These are phyloP conservation scores for Talaromyces sp. DNA, from an alignment of 2,329 filamentous ascomycete genomes.

Conservation along the genomic window DNA sequence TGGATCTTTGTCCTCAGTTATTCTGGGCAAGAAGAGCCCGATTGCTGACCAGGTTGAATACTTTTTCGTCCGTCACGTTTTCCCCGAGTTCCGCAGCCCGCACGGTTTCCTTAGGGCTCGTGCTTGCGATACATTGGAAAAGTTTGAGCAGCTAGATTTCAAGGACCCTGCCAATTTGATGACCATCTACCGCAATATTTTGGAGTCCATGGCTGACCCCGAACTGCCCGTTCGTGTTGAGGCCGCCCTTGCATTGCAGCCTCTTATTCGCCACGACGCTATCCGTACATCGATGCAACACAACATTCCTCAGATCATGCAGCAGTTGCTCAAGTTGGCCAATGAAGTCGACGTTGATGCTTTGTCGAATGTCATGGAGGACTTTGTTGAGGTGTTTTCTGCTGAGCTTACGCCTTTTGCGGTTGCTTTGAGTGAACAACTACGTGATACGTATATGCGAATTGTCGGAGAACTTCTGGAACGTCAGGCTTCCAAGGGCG, in stretches of 20 bases:
- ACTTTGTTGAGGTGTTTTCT: conserved; percentile 99
- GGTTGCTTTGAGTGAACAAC: conserved; percentile 90
- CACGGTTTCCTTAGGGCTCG: conserved; percentile 91
- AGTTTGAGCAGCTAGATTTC: conserved; percentile 96
- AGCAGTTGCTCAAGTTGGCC: conserved; percentile 91
- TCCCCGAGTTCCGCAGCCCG: conserved; percentile 91
- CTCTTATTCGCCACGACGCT: conserved; percentile 90
- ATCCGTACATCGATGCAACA: conserved; percentile 95
- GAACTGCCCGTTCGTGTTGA: conserved; percentile 92
- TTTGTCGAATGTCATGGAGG: conserved; percentile 97
- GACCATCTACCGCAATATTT: conserved; percentile 92
- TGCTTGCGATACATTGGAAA: conserved; percentile 95
- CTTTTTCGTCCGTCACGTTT: conserved; percentile 96
- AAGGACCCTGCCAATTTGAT: conserved; percentile 94
- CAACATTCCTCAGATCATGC: conserved; percentile 99
- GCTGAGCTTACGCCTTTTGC: conserved; percentile 94
- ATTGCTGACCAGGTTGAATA: conserved; percentile 98
- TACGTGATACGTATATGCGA: conserved; percentile 91
- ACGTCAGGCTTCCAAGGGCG: conserved; percentile 71
- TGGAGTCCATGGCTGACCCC: conserved; percentile 95
- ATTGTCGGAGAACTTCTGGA: conserved; percentile 91
- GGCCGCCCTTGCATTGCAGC: conserved; percentile 88
- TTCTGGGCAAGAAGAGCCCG: conserved; percentile 95
- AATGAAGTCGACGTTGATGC: conserved; percentile 98
- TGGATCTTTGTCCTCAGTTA: conserved; percentile 87